Evolutionary conservation across 257 asterid genomes (phyloP).

Genomic region (Solanum sejunctum): DNA sequence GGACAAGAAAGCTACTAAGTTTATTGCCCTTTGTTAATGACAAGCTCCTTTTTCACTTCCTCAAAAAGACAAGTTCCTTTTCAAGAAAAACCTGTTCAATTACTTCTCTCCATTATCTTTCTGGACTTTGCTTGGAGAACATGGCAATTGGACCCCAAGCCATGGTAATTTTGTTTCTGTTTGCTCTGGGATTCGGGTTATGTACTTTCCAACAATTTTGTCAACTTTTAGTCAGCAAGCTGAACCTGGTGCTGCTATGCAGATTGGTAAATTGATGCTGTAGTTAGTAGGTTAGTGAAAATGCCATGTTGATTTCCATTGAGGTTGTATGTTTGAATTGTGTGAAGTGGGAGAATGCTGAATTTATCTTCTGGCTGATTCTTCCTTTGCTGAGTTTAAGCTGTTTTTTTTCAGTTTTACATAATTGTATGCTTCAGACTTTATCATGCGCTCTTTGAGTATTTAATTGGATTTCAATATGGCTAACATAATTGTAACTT

Average conservation of each 20-base stretch:
- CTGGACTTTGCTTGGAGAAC: not conserved
- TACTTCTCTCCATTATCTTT: not conserved
- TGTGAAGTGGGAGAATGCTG: not conserved
- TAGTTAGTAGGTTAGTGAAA: not conserved
- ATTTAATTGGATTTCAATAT: not conserved
- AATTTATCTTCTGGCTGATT: not conserved
- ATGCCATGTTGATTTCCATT: not conserved
- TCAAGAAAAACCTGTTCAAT: not conserved
- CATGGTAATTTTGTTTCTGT: not conserved
- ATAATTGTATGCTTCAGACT: not conserved
- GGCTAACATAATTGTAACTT: conserved; percentile 1
- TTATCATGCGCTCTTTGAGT: not conserved
- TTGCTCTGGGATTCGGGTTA: not conserved
- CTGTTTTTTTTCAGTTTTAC: not conserved
- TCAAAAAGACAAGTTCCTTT: not conserved
- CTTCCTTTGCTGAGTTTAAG: not conserved
- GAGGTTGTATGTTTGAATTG: not conserved
- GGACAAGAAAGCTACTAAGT: not conserved
- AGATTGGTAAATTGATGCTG: not conserved
- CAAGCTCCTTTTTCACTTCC: not conserved
- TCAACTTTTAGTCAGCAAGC: not conserved
- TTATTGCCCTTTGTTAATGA: not conserved
- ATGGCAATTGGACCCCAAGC: not conserved
- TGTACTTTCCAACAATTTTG: not conserved
- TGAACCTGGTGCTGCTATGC: not conserved